Percentiles rank a stretch among this genome's conserved stretches.
Evolutionary conservation across 257 asterid genomes (phyloP).

Genomic region (Capsicum pubescens): DNA sequence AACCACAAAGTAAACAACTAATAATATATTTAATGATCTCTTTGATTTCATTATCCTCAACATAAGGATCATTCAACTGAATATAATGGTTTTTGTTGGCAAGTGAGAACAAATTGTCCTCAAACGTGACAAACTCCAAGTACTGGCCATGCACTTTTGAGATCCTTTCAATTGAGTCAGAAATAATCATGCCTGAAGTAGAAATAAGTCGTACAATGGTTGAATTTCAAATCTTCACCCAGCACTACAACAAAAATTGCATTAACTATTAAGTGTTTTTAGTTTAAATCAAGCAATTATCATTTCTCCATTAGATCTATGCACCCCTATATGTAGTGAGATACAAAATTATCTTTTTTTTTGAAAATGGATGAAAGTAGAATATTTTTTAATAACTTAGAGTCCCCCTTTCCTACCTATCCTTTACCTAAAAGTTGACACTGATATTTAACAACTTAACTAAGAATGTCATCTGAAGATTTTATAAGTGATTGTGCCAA

Average conservation of each 20-base stretch:
- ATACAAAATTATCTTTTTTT: not conserved
- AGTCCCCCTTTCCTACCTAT: too few species aligned
- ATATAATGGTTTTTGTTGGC: conserved; percentile 85
- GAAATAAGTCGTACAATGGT: not conserved
- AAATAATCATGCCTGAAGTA: conserved; percentile 58
- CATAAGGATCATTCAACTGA: conserved; percentile 93
- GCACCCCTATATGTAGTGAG: not conserved
- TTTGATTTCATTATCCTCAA: conserved; percentile 88
- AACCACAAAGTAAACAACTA: conserved; percentile 81
- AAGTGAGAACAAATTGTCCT: conserved; percentile 84
- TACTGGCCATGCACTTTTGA: conserved; percentile 96
- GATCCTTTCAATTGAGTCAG: conserved; percentile 84
- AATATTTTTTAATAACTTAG: not conserved
- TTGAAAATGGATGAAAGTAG: not conserved
- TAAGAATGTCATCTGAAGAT: too few species aligned
- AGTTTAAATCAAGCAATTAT: not conserved
- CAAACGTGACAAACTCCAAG: conserved; percentile 87
- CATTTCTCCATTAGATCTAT: not conserved
- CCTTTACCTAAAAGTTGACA: too few species aligned
- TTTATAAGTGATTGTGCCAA: too few species aligned
- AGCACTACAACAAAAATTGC: conserved; percentile 5
- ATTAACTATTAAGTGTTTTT: not conserved
- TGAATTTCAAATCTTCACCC: not conserved
- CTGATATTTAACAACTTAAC: too few species aligned
- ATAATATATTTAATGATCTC: conserved; percentile 79